These are phyloP conservation scores for Copromyces sp. DNA, from an alignment of 495 filamentous ascomycete genomes.

Conservation along the genomic window DNA sequence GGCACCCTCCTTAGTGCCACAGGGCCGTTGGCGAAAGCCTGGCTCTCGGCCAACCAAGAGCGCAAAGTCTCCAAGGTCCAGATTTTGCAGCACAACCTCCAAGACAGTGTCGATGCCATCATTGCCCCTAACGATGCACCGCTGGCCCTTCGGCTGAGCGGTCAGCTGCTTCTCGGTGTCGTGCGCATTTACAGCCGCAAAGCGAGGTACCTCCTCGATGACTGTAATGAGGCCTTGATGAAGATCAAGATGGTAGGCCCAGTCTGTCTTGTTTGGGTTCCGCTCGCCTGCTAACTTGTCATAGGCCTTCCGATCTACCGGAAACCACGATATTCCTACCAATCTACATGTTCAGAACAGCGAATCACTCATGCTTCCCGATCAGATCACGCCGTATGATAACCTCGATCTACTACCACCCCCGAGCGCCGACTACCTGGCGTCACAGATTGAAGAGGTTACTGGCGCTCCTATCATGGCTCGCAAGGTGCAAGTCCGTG, in stretches of 20 bases:
- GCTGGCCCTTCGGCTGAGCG: constrained; percentile 87
- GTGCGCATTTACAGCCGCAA: constrained; percentile 96
- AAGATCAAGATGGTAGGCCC: constrained; percentile 89
- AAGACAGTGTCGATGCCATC: constrained; percentile 87
- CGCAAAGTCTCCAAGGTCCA: constrained; percentile 94
- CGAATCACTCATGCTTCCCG: constrained; percentile 68
- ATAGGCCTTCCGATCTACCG: constrained; percentile 67
- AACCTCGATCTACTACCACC: constrained; percentile 57
- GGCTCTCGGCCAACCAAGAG: constrained; percentile 95
- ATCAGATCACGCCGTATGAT: constrained; percentile 82
- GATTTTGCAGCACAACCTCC: constrained; percentile 83
- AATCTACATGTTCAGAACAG: constrained; percentile 51
- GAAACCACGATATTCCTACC: constrained; percentile 70
- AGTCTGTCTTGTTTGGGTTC: background rate
- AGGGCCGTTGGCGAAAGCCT: constrained; percentile 92
- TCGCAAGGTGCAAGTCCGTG: constrained; percentile 36
- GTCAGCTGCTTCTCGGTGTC: constrained; percentile 87
- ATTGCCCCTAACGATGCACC: constrained; percentile 89
- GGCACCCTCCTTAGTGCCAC: constrained; percentile 93
- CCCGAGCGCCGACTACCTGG: constrained; percentile 63
- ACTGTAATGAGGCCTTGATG: constrained; percentile 92
- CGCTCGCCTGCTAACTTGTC: constrained; percentile 22
- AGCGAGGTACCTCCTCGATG: constrained; percentile 88
- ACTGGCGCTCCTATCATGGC: constrained; percentile 39
- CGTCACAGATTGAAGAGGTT: constrained; percentile 53